phyloP scores from a whole-genome alignment of 2,329 filamentous ascomycete species.

The Diplodia scrobiculata region DNA sequence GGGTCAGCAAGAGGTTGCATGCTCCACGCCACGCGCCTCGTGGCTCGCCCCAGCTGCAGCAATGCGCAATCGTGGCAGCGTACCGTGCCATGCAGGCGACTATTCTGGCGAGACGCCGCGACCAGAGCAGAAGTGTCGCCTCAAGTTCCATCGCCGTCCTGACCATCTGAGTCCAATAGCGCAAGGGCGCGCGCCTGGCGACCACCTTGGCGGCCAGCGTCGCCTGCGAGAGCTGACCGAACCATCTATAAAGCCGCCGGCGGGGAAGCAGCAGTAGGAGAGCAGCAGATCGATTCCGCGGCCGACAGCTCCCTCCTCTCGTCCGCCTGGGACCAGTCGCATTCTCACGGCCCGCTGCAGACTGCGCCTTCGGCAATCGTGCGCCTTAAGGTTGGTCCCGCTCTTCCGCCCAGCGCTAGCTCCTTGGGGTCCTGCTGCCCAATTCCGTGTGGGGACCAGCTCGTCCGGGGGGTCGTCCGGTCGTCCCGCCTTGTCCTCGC shows the following conservation, averaged over 20 bases:
- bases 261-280: background rate
- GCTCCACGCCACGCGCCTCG: conserved; percentile 30
- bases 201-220: conserved; percentile 15
- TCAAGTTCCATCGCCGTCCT: conserved; percentile 28
- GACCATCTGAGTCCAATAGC: conserved; percentile 30
- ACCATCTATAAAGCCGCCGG: conserved; percentile 12
- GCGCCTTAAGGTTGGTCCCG: conserved; percentile 29
- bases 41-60: conserved; percentile 27
- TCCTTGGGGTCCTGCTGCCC: background rate
- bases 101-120: conserved; percentile 25
- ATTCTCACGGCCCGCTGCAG: conserved; percentile 13
- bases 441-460: background rate
- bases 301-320: conserved; percentile 14
- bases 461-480: background rate
- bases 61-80: conserved; percentile 29
- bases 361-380: conserved; percentile 23
- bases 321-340: conserved; percentile 20
- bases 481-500: background rate
- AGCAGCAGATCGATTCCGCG: conserved; percentile 1
- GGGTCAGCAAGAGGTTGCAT: conserved; percentile 29
- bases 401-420: conserved; percentile 27
- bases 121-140: conserved; percentile 29
- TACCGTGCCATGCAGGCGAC: conserved; percentile 28
- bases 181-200: conserved; percentile 28
- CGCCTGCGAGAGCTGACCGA: conserved; percentile 18